Conservation (phyloP, 75 land plant genomes). For the Pinus taeda region DNA sequence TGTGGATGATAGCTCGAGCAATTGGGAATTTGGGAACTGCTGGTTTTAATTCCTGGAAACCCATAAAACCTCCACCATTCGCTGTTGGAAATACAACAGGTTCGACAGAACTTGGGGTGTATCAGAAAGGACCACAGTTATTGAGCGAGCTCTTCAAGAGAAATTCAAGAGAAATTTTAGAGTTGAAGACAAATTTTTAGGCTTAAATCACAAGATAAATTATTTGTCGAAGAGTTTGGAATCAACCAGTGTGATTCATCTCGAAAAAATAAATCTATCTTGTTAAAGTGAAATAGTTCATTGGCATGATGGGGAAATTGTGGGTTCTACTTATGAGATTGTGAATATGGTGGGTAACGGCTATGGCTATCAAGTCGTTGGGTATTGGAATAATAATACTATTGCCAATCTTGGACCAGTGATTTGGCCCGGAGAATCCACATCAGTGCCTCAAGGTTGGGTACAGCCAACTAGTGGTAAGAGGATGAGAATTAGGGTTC, state of each 20-base stretch:
- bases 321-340: conserved; percentile 17
- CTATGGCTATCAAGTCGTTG: conserved; percentile 7
- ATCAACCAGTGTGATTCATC: no score
- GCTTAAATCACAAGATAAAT: no score
- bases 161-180: conserved; percentile 9
- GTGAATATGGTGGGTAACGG: conserved; percentile 36
- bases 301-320: background rate
- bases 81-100: conserved; percentile 23
- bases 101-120: conserved; percentile 40
- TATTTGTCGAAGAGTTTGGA: no score
- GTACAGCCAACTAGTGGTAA: conserved; percentile 20
- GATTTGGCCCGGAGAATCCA: conserved; percentile 37
- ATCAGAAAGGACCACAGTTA: conserved; percentile 15
- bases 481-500: conserved; percentile 22
- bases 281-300: conserved; percentile 12
- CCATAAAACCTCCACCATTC: conserved; percentile 19
- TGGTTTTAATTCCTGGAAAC: conserved; percentile 36
- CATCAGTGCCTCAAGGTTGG: conserved; percentile 30
- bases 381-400: conserved; percentile 16
- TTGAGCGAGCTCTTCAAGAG: background rate
- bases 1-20: conserved; percentile 36
- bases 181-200: no score
- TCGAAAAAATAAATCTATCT: no score
- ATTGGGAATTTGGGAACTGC: conserved; percentile 12
- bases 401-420: conserved; percentile 7